phyloP scores from a whole-genome alignment of 306 rosid genomes.

The Albizia julibrissin region DNA sequence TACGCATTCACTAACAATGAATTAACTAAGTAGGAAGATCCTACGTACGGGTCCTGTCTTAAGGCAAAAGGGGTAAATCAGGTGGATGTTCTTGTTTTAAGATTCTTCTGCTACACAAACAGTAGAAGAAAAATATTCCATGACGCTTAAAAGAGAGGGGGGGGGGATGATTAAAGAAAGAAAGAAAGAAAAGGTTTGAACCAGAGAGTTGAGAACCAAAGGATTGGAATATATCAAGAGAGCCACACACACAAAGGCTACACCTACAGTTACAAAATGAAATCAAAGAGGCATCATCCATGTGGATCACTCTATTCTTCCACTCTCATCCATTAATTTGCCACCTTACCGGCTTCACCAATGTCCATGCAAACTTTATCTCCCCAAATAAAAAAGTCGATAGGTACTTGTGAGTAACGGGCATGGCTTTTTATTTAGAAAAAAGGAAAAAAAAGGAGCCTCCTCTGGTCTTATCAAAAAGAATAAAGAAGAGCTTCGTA shows the following conservation, averaged over 20 bases:
- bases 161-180: too few species aligned
- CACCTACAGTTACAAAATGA: neutral
- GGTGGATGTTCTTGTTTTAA: neutral
- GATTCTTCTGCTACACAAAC: conserved; percentile 1
- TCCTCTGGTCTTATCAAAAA: neutral
- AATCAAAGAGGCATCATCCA: neutral
- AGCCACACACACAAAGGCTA: conserved; percentile 29
- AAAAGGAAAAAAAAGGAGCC: neutral
- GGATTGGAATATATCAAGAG: conserved; percentile 24
- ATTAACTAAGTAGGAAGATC: neutral
- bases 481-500: neutral
- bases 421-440: neutral
- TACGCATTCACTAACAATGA: too few species aligned
- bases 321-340: neutral
- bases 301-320: conserved; percentile 13
- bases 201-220: neutral
- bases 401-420: neutral
- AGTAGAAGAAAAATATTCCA: neutral
- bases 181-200: too few species aligned
- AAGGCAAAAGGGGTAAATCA: conserved; percentile 2
- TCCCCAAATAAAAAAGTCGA: neutral
- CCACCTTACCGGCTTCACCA: neutral
- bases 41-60: conserved; percentile 6
- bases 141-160: neutral
- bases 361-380: neutral